These are phyloP conservation scores for Lactarius hatsudake DNA, from an alignment of 768 basidiomycete genomes.

Conservation along the genomic window DNA sequence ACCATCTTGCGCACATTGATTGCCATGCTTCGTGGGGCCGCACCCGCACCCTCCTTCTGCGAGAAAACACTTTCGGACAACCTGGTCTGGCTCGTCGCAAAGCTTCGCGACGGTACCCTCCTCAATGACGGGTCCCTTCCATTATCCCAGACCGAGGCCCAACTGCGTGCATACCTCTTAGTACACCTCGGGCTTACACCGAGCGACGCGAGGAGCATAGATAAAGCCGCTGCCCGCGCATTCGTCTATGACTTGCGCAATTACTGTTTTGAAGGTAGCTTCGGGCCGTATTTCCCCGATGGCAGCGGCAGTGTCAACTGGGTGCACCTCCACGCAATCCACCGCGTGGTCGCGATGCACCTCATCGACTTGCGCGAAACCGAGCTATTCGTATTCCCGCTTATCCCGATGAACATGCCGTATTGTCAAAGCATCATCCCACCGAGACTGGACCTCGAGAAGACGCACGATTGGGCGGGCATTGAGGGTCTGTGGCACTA, in stretches of 20 bases:
- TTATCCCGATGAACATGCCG: slow-evolving; percentile 51
- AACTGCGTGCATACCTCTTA: slow-evolving; percentile 52
- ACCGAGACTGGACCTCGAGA: slow-evolving; percentile 37
- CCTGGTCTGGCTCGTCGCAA: slow-evolving; percentile 48
- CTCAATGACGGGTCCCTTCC: slow-evolving; percentile 36
- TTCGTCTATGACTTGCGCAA: slow-evolving; percentile 63
- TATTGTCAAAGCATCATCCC: slow-evolving; percentile 53
- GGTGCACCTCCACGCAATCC: slow-evolving; percentile 54
- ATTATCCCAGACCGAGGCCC: slow-evolving; percentile 39
- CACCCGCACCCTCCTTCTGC: slow-evolving; percentile 35
- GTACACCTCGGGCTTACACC: slow-evolving; percentile 54
- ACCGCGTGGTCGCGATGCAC: slow-evolving; percentile 55
- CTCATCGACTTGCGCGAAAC: slow-evolving; percentile 42
- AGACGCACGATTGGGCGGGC: slow-evolving; percentile 54
- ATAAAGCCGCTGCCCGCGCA: slow-evolving; percentile 45
- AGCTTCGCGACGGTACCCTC: slow-evolving; percentile 44
- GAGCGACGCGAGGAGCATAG: slow-evolving; percentile 37
- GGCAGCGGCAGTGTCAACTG: slow-evolving; percentile 53
- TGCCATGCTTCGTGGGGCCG: slow-evolving; percentile 44
- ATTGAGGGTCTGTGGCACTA: slow-evolving; percentile 58
- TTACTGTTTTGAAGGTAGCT: slow-evolving; percentile 48
- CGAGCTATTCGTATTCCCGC: slow-evolving; percentile 28
- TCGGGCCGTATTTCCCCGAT: slow-evolving; percentile 53
- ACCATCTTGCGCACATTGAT: slow-evolving; percentile 48
- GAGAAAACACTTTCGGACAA: slow-evolving; percentile 44